A percentile compares a stretch with the other conserved stretches of the same genome.
These are phyloP conservation scores for Colletotrichum filicis DNA, from an alignment of 2,329 filamentous ascomycete species.

Conservation along the genomic window DNA sequence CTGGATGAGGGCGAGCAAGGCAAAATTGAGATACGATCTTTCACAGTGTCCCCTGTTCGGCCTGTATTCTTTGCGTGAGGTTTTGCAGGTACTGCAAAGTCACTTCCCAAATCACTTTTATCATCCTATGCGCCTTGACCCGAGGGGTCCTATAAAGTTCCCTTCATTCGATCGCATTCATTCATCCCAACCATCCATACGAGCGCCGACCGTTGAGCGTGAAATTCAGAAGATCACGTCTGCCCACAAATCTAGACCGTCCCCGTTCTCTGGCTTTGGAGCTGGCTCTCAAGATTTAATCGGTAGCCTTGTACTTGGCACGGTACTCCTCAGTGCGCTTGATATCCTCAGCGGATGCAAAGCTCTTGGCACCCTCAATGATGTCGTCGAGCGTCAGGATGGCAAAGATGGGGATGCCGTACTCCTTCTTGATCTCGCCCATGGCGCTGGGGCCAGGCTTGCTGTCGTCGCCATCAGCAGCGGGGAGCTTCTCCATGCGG, in stretches of 20 bases:
- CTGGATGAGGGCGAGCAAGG: constrained; percentile 2
- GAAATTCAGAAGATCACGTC: neutral
- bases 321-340: constrained; percentile 80
- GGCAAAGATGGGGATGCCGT: constrained; percentile 82
- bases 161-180: neutral
- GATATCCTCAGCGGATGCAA: constrained; percentile 71
- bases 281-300: constrained; percentile 47
- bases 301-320: constrained; percentile 69
- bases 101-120: constrained; percentile 30
- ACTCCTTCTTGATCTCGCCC: constrained; percentile 85
- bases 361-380: constrained; percentile 72
- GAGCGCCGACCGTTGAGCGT: neutral
- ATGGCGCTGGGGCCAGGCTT: constrained; percentile 82
- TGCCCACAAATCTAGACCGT: neutral
- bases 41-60: neutral
- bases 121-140: constrained; percentile 12
- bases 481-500: constrained; percentile 83
- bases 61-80: neutral
- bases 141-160: neutral
- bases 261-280: no score
- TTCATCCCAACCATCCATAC: neutral
- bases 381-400: constrained; percentile 90
- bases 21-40: neutral
- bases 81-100: neutral
- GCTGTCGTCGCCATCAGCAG: constrained; percentile 72